Evolutionary conservation across 768 basidiomycete species (phyloP).

Genomic region (Boletus coccyginus): DNA sequence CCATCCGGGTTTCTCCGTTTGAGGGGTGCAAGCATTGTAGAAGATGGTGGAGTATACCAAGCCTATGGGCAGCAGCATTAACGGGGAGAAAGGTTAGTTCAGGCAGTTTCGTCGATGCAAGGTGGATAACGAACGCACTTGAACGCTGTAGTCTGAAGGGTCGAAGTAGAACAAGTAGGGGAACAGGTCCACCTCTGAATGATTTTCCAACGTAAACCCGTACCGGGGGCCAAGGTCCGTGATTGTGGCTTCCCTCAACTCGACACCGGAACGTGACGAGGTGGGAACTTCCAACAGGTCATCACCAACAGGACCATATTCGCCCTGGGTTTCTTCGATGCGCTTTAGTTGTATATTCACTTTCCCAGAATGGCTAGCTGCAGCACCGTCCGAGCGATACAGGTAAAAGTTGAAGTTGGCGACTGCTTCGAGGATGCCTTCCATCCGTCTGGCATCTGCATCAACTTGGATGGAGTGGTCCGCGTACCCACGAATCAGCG

Average conservation of each 20-base stretch:
- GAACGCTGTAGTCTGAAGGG: constrained; percentile 18
- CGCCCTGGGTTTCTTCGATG: background rate
- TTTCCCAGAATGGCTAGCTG: constrained; percentile 8
- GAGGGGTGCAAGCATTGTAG: constrained; percentile 10
- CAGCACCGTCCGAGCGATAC: constrained; percentile 12
- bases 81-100: background rate
- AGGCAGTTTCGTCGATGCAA: background rate
- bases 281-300: constrained; percentile 7
- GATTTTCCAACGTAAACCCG: constrained; percentile 18
- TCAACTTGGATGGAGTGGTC: background rate
- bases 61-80: background rate
- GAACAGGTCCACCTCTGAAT: constrained; percentile 15
- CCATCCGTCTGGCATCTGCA: background rate
- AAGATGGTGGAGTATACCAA: constrained; percentile 15
- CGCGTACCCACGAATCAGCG: constrained; percentile 9
- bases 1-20: background rate
- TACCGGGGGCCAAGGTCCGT: constrained; percentile 11
- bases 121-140: constrained; percentile 3
- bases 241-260: constrained; percentile 11
- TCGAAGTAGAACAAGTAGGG: constrained; percentile 27
- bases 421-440: constrained; percentile 8
- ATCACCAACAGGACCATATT: constrained; percentile 5
- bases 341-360: constrained; percentile 13
- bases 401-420: constrained; percentile 21
- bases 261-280: background rate